A percentile compares a stretch with the other conserved stretches of the same genome.
These are phyloP conservation scores for Xylaria digitata DNA, from an alignment of 2,329 filamentous ascomycete genomes.

Conservation along the genomic window DNA sequence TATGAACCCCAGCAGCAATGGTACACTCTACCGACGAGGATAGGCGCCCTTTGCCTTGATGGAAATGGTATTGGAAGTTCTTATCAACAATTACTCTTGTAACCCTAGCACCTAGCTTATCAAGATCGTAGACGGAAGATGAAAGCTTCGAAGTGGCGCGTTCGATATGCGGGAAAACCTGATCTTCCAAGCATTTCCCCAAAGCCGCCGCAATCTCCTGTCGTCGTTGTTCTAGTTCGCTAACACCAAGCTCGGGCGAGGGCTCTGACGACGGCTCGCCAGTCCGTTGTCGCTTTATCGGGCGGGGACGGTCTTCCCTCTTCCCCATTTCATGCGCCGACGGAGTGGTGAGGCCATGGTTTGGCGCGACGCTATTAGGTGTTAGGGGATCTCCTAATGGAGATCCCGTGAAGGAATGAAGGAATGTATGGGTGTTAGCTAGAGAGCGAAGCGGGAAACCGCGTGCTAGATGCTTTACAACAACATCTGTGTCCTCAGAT, in stretches of 20 bases:
- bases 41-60: constrained; percentile 39
- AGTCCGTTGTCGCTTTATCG: constrained; percentile 29
- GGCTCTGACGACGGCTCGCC: constrained; percentile 1
- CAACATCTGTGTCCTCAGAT: constrained; percentile 30
- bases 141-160: constrained; percentile 36
- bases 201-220: constrained; percentile 32
- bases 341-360: background rate
- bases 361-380: no score
- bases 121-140: constrained; percentile 39
- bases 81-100: constrained; percentile 41
- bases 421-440: no score
- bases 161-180: constrained; percentile 49
- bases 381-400: no score
- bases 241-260: background rate
- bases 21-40: constrained; percentile 35
- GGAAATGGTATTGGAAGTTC: constrained; percentile 43
- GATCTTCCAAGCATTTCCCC: constrained; percentile 41
- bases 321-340: background rate
- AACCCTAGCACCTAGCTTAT: constrained; percentile 41
- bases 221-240: background rate
- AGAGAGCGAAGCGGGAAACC: no score
- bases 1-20: constrained; percentile 39
- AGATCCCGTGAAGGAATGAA: no score
- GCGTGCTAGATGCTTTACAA: background rate
- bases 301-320: constrained; percentile 2